Conservation (phyloP, 495 filamentous ascomycete genomes). For the Sphaerosporella brunnea region DNA sequence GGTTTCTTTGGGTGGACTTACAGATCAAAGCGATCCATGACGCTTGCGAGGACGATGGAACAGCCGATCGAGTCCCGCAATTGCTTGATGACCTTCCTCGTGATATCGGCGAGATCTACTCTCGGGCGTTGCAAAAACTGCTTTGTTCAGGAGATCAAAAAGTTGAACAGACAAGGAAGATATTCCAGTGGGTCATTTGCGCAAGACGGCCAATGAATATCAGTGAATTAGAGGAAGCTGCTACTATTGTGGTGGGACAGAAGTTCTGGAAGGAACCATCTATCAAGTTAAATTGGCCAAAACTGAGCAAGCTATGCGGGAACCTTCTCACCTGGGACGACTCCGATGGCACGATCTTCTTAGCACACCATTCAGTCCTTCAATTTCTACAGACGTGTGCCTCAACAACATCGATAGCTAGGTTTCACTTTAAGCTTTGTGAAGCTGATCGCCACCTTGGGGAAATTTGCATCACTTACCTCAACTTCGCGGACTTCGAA, state of each 20-base stretch:
- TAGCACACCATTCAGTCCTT: conserved; percentile 32
- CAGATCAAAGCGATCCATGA: conserved; percentile 28
- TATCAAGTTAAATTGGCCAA: conserved; percentile 1
- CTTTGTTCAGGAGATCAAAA: conserved; percentile 10
- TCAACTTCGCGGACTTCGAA: too few species aligned
- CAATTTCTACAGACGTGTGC: conserved; percentile 23
- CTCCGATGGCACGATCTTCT: conserved; percentile 8
- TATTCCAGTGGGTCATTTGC: conserved; percentile 11
- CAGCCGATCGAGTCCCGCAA: conserved; percentile 24
- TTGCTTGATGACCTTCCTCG: background rate
- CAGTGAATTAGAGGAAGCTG: conserved; percentile 11
- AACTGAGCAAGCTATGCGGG: background rate
- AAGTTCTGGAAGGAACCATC: conserved; percentile 6
- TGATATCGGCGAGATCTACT: background rate
- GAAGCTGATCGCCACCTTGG: background rate
- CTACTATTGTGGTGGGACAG: conserved; percentile 5
- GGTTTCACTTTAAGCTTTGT: background rate
- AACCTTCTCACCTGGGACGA: conserved; percentile 9
- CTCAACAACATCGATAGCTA: background rate
- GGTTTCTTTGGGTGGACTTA: conserved; percentile 31
- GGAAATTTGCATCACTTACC: too few species aligned
- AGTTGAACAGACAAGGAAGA: background rate
- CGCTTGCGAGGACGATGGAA: conserved; percentile 9
- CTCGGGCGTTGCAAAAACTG: background rate
- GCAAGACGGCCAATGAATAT: conserved; percentile 8